Conservation (phyloP, 2,329 filamentous ascomycete species). For the Beauveria asiatica region DNA sequence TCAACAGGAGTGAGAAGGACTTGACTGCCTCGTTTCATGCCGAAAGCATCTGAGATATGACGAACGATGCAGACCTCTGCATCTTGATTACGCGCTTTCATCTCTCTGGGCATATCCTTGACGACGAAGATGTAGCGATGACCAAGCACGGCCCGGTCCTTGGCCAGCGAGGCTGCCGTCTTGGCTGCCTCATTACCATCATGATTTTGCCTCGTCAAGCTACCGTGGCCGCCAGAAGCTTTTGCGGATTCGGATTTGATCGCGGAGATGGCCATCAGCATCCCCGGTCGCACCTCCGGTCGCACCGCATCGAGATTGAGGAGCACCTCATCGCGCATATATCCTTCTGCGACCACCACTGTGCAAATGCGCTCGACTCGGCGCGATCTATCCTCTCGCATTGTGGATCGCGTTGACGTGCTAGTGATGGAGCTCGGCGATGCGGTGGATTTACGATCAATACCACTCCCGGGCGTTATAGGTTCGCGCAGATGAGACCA, state of each 20-base stretch:
- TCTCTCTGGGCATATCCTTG: conserved; percentile 61
- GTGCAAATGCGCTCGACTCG: conserved; percentile 40
- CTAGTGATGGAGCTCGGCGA: conserved; percentile 39
- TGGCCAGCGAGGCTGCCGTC: conserved; percentile 14
- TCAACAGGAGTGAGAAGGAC: conserved; percentile 56
- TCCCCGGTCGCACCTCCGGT: conserved; percentile 53
- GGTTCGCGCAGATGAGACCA: conserved; percentile 48
- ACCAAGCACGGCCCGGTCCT: conserved; percentile 19
- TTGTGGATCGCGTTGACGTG: conserved; percentile 41
- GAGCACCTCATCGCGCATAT: conserved; percentile 69
- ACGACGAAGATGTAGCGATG: conserved; percentile 61
- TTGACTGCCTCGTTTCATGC: conserved; percentile 66
- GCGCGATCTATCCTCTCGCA: conserved; percentile 25
- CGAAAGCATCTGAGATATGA: conserved; percentile 71
- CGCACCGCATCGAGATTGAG: conserved; percentile 67
- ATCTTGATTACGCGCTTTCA: conserved; percentile 53
- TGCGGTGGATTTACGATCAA: conserved; percentile 28
- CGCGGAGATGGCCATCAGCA: conserved; percentile 64
- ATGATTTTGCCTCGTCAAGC: conserved; percentile 24
- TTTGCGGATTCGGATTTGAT: conserved; percentile 42
- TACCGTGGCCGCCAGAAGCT: conserved; percentile 20
- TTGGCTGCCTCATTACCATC: conserved; percentile 21
- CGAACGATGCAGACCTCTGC: conserved; percentile 68
- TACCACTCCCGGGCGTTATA: conserved; percentile 31
- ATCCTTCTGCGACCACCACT: conserved; percentile 60